A percentile compares a stretch with the other conserved stretches of the same genome.
Evolutionary conservation across 805 yeast genomes (phyloP).

Genomic region (Suhomyces sp.): DNA sequence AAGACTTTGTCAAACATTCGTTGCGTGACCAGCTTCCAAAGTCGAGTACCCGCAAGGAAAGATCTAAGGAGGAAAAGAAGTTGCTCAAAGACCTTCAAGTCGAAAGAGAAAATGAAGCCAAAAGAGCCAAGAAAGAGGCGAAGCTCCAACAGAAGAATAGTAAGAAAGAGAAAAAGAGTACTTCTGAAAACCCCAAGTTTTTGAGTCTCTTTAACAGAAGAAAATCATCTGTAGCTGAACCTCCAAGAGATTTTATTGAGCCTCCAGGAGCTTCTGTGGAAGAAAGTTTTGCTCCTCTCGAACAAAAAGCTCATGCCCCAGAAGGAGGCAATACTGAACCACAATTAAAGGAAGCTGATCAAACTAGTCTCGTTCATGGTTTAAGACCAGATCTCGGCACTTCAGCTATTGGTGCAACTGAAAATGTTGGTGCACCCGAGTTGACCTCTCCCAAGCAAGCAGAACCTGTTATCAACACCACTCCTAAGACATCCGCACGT

Average conservation of each 20-base stretch:
- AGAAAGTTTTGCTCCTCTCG: conserved; percentile 3
- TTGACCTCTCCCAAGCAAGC: neutral
- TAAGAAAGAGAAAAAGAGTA: conserved; percentile 5
- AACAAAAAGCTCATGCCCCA: neutral
- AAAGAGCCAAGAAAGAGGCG: conserved; percentile 10
- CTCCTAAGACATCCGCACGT: no score
- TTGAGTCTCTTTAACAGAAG: conserved; percentile 6
- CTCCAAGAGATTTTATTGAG: neutral
- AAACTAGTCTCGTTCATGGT: neutral
- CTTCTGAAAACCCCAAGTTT: conserved; percentile 1
- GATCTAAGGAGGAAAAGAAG: conserved; percentile 24
- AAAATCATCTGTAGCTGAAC: conserved; percentile 2
- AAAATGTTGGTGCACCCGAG: neutral
- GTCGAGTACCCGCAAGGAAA: conserved; percentile 18
- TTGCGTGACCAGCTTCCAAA: conserved; percentile 18
- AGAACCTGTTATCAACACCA: no score
- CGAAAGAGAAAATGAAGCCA: conserved; percentile 8
- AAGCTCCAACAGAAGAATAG: conserved; percentile 3
- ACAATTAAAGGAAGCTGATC: neutral
- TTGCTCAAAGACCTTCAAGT: conserved; percentile 8
- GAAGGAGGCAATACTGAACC: neutral
- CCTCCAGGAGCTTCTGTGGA: neutral
- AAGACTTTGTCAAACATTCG: conserved; percentile 31
- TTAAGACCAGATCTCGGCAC: neutral
- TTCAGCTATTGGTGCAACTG: neutral